phyloP scores from a whole-genome alignment of 2,329 filamentous ascomycete species.

The Camillea tinctor region DNA sequence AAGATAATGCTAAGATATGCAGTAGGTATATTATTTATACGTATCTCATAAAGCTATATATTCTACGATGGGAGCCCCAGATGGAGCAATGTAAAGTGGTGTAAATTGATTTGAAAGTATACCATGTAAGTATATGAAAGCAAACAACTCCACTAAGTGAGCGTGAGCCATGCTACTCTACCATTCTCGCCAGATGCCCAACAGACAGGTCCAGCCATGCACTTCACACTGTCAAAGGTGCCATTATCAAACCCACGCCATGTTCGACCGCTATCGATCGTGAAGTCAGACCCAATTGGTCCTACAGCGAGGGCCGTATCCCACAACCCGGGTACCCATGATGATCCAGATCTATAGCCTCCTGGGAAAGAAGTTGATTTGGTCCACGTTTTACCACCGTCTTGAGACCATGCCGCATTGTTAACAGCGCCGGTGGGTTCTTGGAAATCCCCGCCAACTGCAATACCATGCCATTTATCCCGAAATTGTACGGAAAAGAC shows the following conservation, averaged over 20 bases:
- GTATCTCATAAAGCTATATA: no score
- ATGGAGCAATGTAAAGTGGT: no score
- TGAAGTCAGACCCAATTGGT: constrained; percentile 33
- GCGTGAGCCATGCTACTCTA: constrained; percentile 23
- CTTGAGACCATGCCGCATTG: constrained; percentile 31
- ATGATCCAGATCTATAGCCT: constrained; percentile 33
- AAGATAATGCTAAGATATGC: no score
- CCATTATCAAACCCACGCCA: constrained; percentile 32
- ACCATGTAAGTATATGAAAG: neutral
- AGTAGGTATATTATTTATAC: no score
- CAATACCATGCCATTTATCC: constrained; percentile 27
- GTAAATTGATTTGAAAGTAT: no score
- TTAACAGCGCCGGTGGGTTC: constrained; percentile 17
- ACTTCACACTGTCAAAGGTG: constrained; percentile 34
- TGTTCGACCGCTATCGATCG: constrained; percentile 28
- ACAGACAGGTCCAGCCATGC: constrained; percentile 25
- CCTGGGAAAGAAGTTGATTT: constrained; percentile 26
- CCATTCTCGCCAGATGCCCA: constrained; percentile 34
- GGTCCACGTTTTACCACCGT: constrained; percentile 32
- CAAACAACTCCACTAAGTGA: neutral
- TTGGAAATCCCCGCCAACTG: constrained; percentile 33
- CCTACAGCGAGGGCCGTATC: constrained; percentile 32
- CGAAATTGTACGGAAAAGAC: constrained; percentile 35
- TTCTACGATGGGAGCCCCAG: no score
- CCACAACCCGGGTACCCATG: constrained; percentile 28